Percentiles rank a stretch among this genome's conserved stretches.
Evolutionary conservation across 2,329 filamentous ascomycete genomes (phyloP).

Genomic region (Myriosclerotinia curreyana): DNA sequence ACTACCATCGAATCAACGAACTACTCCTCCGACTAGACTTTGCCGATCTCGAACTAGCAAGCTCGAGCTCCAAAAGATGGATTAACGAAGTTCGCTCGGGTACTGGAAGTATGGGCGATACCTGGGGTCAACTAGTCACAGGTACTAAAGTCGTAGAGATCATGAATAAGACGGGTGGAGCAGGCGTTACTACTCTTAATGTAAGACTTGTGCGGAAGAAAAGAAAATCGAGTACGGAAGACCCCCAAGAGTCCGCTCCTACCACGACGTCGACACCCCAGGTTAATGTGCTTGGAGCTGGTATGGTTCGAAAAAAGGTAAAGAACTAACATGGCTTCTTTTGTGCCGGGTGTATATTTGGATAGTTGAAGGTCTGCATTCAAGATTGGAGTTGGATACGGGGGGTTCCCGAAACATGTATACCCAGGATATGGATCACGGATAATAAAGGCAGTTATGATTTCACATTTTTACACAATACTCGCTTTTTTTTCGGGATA

Average conservation of each 20-base stretch:
- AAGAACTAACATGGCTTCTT: conserved; percentile 42
- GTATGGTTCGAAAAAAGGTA: conserved; percentile 56
- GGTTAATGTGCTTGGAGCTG: conserved; percentile 50
- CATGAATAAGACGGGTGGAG: conserved; percentile 24
- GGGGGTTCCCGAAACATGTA: not conserved
- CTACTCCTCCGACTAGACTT: conserved; percentile 74
- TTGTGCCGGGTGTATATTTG: not conserved
- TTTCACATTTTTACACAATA: conserved; percentile 4
- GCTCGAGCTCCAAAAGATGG: conserved; percentile 67
- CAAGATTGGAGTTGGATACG: conserved; percentile 13
- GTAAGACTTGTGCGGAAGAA: conserved; percentile 50
- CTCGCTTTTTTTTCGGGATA: not conserved
- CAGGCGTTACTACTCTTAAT: conserved; percentile 41
- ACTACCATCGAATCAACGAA: conserved; percentile 67
- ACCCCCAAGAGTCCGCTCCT: conserved; percentile 17
- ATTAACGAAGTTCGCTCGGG: conserved; percentile 59
- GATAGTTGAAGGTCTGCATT: not conserved
- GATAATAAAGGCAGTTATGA: conserved; percentile 1
- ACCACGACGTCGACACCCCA: conserved; percentile 20
- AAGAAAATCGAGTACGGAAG: conserved; percentile 41
- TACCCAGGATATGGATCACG: conserved; percentile 19
- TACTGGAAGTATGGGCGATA: conserved; percentile 38
- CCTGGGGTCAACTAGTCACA: conserved; percentile 52
- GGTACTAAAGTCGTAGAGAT: conserved; percentile 43
- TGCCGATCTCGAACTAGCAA: conserved; percentile 59